A percentile compares a stretch with the other conserved stretches of the same genome.
Evolutionary conservation across 345 rosid species (phyloP).

Genomic region (Eucalyptus sp.): DNA sequence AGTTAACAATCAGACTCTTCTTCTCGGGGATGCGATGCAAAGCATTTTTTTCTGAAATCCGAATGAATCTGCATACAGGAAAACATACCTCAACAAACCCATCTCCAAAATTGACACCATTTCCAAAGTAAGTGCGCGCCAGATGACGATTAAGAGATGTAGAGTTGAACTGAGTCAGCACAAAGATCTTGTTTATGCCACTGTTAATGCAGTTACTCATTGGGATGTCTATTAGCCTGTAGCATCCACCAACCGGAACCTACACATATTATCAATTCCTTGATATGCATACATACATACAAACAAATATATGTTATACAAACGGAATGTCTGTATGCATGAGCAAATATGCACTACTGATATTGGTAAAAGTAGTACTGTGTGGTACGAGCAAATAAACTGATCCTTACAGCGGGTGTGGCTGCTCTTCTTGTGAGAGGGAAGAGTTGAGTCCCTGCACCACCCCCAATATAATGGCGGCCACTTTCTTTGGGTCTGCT

Average conservation of each 20-base stretch:
- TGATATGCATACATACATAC: not conserved
- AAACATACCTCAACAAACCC: conserved; percentile 86
- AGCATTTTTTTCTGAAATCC: not conserved
- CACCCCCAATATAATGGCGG: conserved; percentile 92
- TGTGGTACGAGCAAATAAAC: not conserved
- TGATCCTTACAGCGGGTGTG: conserved; percentile 74
- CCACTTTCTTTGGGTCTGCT: conserved; percentile 82
- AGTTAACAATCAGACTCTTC: not conserved
- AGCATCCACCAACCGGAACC: conserved; percentile 97
- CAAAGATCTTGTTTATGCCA: conserved; percentile 88
- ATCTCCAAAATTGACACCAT: conserved; percentile 88
- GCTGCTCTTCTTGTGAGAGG: conserved; percentile 92
- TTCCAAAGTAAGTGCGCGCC: conserved; percentile 84
- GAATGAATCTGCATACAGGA: not conserved
- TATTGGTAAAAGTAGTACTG: not conserved
- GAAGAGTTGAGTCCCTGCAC: conserved; percentile 81
- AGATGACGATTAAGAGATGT: conserved; percentile 91
- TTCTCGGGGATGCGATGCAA: not conserved
- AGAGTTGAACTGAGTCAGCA: conserved; percentile 89
- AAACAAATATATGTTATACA: not conserved
- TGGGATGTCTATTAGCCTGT: conserved; percentile 84
- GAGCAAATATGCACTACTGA: not conserved
- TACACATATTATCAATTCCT: not conserved
- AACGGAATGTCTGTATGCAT: not conserved
- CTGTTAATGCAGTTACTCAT: conserved; percentile 98